Evolutionary conservation across 345 rosid species (phyloP).

Genomic region (Eutrema heterophyllum): DNA sequence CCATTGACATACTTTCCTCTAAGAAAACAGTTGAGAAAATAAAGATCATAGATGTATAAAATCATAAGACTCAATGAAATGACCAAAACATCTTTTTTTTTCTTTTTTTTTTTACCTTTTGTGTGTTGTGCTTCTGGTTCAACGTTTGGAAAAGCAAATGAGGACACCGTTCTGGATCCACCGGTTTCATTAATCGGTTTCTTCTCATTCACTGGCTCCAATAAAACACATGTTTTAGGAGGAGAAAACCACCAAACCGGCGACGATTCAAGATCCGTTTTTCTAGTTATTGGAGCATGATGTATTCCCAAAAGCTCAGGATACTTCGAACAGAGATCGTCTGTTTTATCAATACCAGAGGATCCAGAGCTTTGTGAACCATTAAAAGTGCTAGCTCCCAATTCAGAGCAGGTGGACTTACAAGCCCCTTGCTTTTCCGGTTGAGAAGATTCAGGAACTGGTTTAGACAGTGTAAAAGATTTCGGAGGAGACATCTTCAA

Average conservation of each 20-base stretch:
- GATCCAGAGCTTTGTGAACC: slow-evolving; percentile 48
- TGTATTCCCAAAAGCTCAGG: slow-evolving; percentile 71
- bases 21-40: not conserved
- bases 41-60: not conserved
- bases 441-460: slow-evolving; percentile 36
- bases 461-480: slow-evolving; percentile 69
- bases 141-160: not conserved
- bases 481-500: slow-evolving; percentile 78
- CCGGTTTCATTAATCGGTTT: slow-evolving; percentile 22
- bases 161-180: not conserved
- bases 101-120: slow-evolving; percentile 1
- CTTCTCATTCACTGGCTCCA: slow-evolving; percentile 57
- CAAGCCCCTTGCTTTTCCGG: slow-evolving; percentile 27
- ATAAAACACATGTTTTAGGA: slow-evolving; percentile 72
- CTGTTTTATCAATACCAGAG: slow-evolving; percentile 44
- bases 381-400: slow-evolving; percentile 32
- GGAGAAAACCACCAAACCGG: slow-evolving; percentile 87
- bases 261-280: slow-evolving; percentile 50
- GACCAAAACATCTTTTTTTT: not conserved
- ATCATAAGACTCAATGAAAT: not conserved
- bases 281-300: slow-evolving; percentile 39
- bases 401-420: slow-evolving; percentile 55
- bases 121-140: slow-evolving; percentile 17
- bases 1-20: slow-evolving; percentile 19
- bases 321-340: slow-evolving; percentile 47